Conservation (phyloP, 2,329 filamentous ascomycete species). For the Penicillium brevicompactum region DNA sequence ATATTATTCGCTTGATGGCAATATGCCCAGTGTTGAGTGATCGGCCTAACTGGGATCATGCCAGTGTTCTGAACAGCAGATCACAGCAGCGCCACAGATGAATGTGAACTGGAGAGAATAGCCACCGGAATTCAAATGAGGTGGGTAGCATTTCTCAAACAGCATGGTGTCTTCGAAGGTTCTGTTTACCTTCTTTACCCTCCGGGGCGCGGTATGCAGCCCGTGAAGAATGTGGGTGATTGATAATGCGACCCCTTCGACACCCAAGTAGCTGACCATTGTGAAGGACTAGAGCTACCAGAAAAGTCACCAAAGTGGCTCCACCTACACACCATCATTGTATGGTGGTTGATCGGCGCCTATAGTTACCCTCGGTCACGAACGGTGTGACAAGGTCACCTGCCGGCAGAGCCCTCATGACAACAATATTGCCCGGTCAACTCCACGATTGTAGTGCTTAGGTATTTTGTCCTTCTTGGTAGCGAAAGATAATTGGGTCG, state of each 20-base stretch:
- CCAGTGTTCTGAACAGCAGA: not conserved
- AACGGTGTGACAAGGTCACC: not conserved
- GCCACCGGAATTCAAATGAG: too few relatives aligned
- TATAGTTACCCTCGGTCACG: not conserved
- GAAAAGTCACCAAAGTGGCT: not conserved
- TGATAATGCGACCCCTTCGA: not conserved
- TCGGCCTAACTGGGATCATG: slow-evolving; percentile 1
- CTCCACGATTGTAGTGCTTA: too few relatives aligned
- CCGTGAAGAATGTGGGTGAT: not conserved
- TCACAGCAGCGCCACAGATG: not conserved
- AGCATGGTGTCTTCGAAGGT: not conserved
- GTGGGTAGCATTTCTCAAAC: not conserved
- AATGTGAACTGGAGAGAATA: not conserved
- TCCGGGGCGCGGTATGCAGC: slow-evolving; percentile 3
- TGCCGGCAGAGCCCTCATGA: not conserved
- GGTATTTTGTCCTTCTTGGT: too few relatives aligned
- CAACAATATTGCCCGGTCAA: not conserved
- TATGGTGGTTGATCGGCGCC: not conserved
- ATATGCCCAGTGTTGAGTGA: not conserved
- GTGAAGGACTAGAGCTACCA: not conserved
- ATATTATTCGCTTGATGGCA: not conserved
- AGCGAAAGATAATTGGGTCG: too few relatives aligned
- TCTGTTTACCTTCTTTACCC: slow-evolving; percentile 1
- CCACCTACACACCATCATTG: not conserved
- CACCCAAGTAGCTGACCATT: not conserved